phyloP scores from a whole-genome alignment of 148 eudicot genomes.

The Diospyros kaki region DNA sequence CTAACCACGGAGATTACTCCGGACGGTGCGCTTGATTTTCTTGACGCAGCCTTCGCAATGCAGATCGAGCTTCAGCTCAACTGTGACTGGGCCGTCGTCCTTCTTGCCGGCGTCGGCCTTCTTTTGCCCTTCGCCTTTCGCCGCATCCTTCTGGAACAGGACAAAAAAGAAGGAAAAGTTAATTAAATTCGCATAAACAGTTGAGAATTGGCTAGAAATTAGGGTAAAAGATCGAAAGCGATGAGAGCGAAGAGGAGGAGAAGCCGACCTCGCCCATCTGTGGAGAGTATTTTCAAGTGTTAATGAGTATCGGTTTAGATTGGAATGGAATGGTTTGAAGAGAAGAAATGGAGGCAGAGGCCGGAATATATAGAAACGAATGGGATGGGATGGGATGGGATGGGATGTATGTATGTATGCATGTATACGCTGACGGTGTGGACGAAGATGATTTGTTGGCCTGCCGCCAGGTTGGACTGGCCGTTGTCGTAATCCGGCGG shows the following conservation, averaged over 20 bases:
- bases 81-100: conserved; percentile 29
- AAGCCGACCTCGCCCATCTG: conserved; percentile 13
- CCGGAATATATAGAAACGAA: not conserved
- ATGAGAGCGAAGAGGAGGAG: not conserved
- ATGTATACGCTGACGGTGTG: not conserved
- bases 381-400: not conserved
- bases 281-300: too few species aligned
- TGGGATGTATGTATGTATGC: not conserved
- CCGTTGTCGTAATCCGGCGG: not conserved
- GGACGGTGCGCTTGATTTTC: conserved; percentile 48
- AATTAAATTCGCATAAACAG: not conserved
- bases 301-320: not conserved
- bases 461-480: not conserved
- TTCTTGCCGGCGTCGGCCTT: conserved; percentile 32
- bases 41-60: conserved; percentile 93
- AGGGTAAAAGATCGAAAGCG: too few species aligned
- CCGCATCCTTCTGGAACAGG: conserved; percentile 32
- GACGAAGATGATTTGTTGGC: not conserved
- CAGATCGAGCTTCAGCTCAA: conserved; percentile 56
- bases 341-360: not conserved
- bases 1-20: conserved; percentile 45
- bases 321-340: conserved; percentile 13
- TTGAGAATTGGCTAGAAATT: too few species aligned
- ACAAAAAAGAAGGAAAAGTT: not conserved
- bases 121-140: conserved; percentile 16